phyloP scores from a whole-genome alignment of 306 rosid genomes.

The Cucurbita pepo region DNA sequence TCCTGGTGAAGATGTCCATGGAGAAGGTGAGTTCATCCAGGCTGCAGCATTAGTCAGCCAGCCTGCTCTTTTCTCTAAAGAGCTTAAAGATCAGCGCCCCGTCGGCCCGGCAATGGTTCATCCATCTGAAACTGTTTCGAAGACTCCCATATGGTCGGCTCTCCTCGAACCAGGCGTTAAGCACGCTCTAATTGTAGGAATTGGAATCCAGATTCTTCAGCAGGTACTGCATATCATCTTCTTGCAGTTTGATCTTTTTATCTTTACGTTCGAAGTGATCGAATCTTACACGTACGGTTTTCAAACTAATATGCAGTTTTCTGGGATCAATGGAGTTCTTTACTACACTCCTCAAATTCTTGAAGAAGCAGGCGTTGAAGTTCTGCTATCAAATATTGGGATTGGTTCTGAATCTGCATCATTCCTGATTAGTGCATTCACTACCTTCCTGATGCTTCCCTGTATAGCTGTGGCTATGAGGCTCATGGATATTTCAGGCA shows the following conservation, averaged over 20 bases:
- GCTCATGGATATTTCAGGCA: constrained; percentile 63
- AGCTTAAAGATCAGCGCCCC: constrained; percentile 40
- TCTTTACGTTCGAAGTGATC: too few relatives aligned
- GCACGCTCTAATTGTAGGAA: constrained; percentile 59
- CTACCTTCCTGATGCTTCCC: constrained; percentile 78
- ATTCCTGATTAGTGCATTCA: constrained; percentile 59
- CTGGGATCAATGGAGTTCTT: constrained; percentile 77
- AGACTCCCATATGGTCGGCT: constrained; percentile 51
- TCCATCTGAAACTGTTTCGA: constrained; percentile 53
- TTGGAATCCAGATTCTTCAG: constrained; percentile 74
- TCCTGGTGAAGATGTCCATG: constrained; percentile 44
- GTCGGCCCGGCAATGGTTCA: constrained; percentile 83
- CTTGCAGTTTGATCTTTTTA: neutral
- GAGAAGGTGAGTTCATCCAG: constrained; percentile 59
- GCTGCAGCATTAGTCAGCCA: constrained; percentile 86
- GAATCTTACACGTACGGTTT: neutral
- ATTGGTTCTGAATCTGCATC: constrained; percentile 48
- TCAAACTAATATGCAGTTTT: constrained; percentile 30
- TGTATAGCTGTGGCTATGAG: constrained; percentile 52
- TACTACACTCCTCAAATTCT: constrained; percentile 89
- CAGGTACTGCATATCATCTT: constrained; percentile 34
- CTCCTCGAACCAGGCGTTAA: constrained; percentile 71
- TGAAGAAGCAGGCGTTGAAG: constrained; percentile 66
- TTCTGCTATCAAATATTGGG: constrained; percentile 48
- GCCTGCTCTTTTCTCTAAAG: constrained; percentile 69